Percentiles rank a stretch among this genome's conserved stretches.
These are phyloP conservation scores for Pseudognaphalium luteoalbum DNA, from an alignment of 129 eudicot genomes.

Conservation along the genomic window DNA sequence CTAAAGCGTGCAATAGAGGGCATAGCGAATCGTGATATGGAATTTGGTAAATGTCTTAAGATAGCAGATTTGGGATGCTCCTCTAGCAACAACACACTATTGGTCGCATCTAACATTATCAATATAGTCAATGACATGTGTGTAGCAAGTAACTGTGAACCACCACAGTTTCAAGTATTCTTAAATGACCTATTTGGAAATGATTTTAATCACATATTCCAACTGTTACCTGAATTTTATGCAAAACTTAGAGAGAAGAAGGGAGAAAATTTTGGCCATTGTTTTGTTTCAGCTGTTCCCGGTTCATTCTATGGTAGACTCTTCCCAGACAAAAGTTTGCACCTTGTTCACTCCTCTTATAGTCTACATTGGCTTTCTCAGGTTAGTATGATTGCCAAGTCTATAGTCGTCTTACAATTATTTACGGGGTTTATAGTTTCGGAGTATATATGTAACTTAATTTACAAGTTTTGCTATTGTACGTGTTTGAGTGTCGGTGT, in stretches of 20 bases:
- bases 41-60: conserved; percentile 10
- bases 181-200: conserved; percentile 63
- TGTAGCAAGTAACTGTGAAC: not conserved
- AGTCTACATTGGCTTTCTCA: conserved; percentile 76
- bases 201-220: conserved; percentile 56
- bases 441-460: too few species aligned
- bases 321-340: conserved; percentile 46
- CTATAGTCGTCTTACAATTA: not conserved
- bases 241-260: conserved; percentile 32
- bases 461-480: too few species aligned
- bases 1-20: conserved; percentile 24
- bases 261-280: conserved; percentile 26
- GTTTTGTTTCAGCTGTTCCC: conserved; percentile 46
- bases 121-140: conserved; percentile 10
- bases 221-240: conserved; percentile 41
- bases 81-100: conserved; percentile 54
- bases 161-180: conserved; percentile 49
- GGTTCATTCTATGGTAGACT: conserved; percentile 48
- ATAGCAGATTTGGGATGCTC: conserved; percentile 76
- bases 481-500: too few species aligned
- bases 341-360: conserved; percentile 69
- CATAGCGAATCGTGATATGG: not conserved
- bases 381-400: conserved; percentile 32
- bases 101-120: conserved; percentile 39
- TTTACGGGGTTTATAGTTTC: too few species aligned